A percentile compares a stretch with the other conserved stretches of the same genome.
These are phyloP conservation scores for Mycocentrospora acerina DNA, from an alignment of 2,329 filamentous ascomycete species.

Conservation along the genomic window DNA sequence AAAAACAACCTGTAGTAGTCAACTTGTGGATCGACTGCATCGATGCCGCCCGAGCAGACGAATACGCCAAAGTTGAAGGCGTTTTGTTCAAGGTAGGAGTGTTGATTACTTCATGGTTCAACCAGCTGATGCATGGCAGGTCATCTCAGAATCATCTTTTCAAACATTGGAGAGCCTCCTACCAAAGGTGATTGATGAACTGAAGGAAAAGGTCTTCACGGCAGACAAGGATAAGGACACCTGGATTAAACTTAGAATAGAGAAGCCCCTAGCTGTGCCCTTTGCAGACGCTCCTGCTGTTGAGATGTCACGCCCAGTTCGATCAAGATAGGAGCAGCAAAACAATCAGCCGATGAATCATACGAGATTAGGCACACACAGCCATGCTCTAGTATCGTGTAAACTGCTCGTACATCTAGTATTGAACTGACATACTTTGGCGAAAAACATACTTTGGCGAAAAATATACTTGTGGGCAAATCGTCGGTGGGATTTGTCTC, in stretches of 20 bases:
- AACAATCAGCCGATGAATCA: no score
- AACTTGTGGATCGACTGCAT: slow-evolving; percentile 63
- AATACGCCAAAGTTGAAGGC: slow-evolving; percentile 59
- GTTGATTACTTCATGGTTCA: no score
- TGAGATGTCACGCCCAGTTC: slow-evolving; percentile 51
- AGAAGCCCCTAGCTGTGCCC: slow-evolving; percentile 73
- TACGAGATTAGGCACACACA: no score
- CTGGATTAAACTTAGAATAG: slow-evolving; percentile 62
- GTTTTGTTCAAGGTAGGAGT: slow-evolving; percentile 61
- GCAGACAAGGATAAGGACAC: slow-evolving; percentile 42
- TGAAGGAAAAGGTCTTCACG: slow-evolving; percentile 44
- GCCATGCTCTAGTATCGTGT: no score
- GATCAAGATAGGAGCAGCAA: slow-evolving; percentile 2
- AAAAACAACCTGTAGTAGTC: slow-evolving; percentile 66
- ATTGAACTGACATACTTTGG: no score
- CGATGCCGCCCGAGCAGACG: slow-evolving; percentile 47
- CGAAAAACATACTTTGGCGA: no score
- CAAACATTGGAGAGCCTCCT: slow-evolving; percentile 52
- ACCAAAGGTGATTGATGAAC: slow-evolving; percentile 43
- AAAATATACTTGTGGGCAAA: no score
- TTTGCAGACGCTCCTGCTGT: slow-evolving; percentile 71
- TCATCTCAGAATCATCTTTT: slow-evolving; percentile 46
- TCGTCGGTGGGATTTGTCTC: no score
- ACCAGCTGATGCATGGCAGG: slow-evolving; percentile 30
- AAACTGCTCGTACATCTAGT: no score